Conservation (phyloP, 768 basidiomycete species). For the Russula foetens region DNA sequence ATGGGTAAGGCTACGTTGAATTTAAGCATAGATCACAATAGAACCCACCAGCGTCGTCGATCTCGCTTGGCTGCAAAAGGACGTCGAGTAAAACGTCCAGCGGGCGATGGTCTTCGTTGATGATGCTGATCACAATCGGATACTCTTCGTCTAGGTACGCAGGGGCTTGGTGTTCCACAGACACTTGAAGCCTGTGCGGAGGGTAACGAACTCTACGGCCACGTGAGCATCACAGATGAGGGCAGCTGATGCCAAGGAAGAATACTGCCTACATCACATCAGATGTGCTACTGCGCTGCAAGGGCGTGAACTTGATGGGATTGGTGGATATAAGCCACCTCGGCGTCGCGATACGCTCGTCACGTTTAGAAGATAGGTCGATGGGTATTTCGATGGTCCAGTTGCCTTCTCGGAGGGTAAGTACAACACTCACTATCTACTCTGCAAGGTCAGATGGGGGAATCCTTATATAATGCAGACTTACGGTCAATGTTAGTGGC, state of each 20-base stretch:
- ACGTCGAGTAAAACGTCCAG: slow-evolving; percentile 66
- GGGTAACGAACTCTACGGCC: slow-evolving; percentile 50
- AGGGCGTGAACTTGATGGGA: slow-evolving; percentile 45
- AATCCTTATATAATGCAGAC: slow-evolving; percentile 18
- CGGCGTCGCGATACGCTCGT: slow-evolving; percentile 26
- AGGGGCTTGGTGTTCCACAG: slow-evolving; percentile 51
- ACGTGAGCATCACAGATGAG: slow-evolving; percentile 5
- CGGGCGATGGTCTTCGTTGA: slow-evolving; percentile 61
- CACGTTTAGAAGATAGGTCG: slow-evolving; percentile 33
- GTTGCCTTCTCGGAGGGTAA: slow-evolving; percentile 47
- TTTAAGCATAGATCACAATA: neutral
- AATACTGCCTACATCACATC: slow-evolving; percentile 38
- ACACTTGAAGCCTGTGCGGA: slow-evolving; percentile 48
- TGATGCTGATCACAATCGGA: slow-evolving; percentile 61
- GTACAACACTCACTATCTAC: slow-evolving; percentile 37
- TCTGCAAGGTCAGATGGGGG: neutral
- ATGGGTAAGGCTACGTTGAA: neutral
- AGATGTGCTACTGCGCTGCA: slow-evolving; percentile 40
- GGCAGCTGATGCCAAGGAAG: neutral
- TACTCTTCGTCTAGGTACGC: slow-evolving; percentile 80
- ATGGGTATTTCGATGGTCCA: slow-evolving; percentile 66
- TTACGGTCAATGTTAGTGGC: slow-evolving; percentile 48
- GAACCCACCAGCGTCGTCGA: slow-evolving; percentile 58
- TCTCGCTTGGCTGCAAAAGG: slow-evolving; percentile 71
- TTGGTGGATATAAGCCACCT: slow-evolving; percentile 53